Percentiles rank a stretch among this genome's conserved stretches.
phyloP scores from a whole-genome alignment of 2,329 filamentous ascomycete genomes.

The Furcasterigmium sp. region DNA sequence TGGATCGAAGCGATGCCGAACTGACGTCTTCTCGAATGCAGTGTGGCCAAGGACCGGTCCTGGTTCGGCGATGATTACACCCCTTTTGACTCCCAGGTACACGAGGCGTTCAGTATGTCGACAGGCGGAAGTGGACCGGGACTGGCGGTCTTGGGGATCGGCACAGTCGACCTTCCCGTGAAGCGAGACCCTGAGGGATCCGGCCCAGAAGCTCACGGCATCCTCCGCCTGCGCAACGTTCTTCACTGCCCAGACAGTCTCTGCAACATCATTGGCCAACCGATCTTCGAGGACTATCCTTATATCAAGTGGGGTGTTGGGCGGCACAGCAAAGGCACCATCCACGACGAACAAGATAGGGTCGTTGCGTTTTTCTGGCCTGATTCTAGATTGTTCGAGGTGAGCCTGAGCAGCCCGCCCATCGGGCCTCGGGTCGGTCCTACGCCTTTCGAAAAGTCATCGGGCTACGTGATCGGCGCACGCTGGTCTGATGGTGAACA shows the following conservation, averaged over 20 bases:
- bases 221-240: constrained; percentile 5
- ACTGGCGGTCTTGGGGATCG: constrained; percentile 5
- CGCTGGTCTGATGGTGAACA: constrained; percentile 2
- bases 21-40: background rate
- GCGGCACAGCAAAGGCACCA: too few species aligned
- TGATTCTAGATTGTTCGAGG: background rate
- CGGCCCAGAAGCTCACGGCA: constrained; percentile 2
- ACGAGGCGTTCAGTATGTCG: background rate
- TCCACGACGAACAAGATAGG: too few species aligned
- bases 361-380: too few species aligned
- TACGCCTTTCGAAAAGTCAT: background rate
- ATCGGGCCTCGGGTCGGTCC: constrained; percentile 1
- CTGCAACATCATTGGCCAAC: constrained; percentile 6
- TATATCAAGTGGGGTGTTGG: too few species aligned
- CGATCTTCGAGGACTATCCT: background rate
- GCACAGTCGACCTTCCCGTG: constrained; percentile 6
- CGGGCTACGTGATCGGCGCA: background rate
- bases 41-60: constrained; percentile 7
- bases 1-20: too few species aligned
- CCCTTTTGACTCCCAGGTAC: constrained; percentile 3
- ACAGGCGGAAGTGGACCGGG: too few species aligned
- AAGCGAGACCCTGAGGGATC: constrained; percentile 3
- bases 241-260: constrained; percentile 1
- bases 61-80: constrained; percentile 9
- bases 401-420: constrained; percentile 1